These are phyloP conservation scores for Penicillium sp. DNA, from an alignment of 2,329 filamentous ascomycete species.

Conservation along the genomic window DNA sequence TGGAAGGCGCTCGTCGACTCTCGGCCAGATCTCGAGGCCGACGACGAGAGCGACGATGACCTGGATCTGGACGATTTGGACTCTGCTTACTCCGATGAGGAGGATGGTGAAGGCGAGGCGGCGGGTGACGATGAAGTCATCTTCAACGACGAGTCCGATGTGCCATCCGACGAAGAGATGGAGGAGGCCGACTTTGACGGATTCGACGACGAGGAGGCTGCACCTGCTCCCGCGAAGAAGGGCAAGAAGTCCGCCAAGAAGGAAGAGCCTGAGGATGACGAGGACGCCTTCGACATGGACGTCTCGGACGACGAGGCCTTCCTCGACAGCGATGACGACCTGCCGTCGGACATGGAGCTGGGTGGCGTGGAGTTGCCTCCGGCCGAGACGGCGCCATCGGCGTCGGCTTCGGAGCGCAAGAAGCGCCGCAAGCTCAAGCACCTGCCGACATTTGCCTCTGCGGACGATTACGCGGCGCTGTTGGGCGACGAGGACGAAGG, in stretches of 20 bases:
- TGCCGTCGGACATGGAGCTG: constrained; percentile 51
- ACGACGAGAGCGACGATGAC: constrained; percentile 58
- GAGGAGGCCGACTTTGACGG: constrained; percentile 50
- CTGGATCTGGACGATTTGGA: constrained; percentile 57
- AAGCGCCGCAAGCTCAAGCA: constrained; percentile 83
- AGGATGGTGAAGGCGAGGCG: constrained; percentile 41
- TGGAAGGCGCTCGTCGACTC: constrained; percentile 88
- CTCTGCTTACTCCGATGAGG: constrained; percentile 51
- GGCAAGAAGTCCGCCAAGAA: constrained; percentile 27
- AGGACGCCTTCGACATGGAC: constrained; percentile 54
- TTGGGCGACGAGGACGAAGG: constrained; percentile 67
- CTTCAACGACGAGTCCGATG: constrained; percentile 48
- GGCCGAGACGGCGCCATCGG: constrained; percentile 40
- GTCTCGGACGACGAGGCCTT: constrained; percentile 48
- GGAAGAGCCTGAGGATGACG: constrained; percentile 49
- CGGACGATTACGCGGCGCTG: constrained; percentile 88
- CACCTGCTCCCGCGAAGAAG: constrained; percentile 25
- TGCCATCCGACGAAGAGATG: constrained; percentile 45
- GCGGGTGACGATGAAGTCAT: constrained; percentile 48
- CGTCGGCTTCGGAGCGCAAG: constrained; percentile 48
- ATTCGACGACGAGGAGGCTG: constrained; percentile 44
- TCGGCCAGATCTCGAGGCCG: constrained; percentile 70
- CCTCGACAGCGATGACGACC: constrained; percentile 54
- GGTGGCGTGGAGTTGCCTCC: constrained; percentile 45
- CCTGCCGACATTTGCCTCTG: constrained; percentile 88